Evolutionary conservation across 1,284 basidiomycete genomes (phyloP), one percentile per base, ranked within the genome.

Genomic region (Tranzscheliella williamsii): DNA sequence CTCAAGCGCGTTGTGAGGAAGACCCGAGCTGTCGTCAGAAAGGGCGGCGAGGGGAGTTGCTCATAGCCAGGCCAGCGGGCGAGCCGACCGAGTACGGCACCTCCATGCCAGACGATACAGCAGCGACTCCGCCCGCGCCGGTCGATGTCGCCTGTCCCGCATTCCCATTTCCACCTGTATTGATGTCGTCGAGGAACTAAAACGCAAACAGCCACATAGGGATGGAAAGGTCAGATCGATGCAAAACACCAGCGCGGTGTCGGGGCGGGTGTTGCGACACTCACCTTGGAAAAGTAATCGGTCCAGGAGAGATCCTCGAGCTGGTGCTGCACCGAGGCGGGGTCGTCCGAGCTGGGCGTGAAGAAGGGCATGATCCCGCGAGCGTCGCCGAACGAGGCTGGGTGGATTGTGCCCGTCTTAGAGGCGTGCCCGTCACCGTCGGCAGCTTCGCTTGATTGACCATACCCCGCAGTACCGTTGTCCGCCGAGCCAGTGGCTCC

Each of bases 291-390:
- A 41, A 64, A 64, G 38, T 64, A 60, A 26, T 66, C 62, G 26
- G 52, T 66, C 62, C 62, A 66, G 22, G 56, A 49, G 3, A 66
- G 50, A 31, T 61, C 62, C 22, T 66, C 62, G 11, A 66, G 42
- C 23, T 57, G 60, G 30, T 64, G 54, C 34, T 39, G 43, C 9
- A 36, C 40, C 18, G 60, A 56, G 24, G 53, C 53, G 6, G 48
- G 42, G 34, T 63, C 60, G 23, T 54, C 55, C 17, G 42, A 15
- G 2, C n/a, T 26, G 12, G 42, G 42, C 4, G 46, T 38, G 32
- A 47, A 58, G 16, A 65, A 22, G 5, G 55, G 51, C 62, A 58
- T 51, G 37, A 65, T 65, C 1, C 55, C 62, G 11, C 52, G 44
- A 2, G 55, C 61, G 15, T 64, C 61, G 12, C 61, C 61, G 20